Percentiles rank a stretch among this genome's conserved stretches.
Evolutionary conservation across 2,329 filamentous ascomycete genomes (phyloP).

Genomic region (Cladobotryum mycophilum): DNA sequence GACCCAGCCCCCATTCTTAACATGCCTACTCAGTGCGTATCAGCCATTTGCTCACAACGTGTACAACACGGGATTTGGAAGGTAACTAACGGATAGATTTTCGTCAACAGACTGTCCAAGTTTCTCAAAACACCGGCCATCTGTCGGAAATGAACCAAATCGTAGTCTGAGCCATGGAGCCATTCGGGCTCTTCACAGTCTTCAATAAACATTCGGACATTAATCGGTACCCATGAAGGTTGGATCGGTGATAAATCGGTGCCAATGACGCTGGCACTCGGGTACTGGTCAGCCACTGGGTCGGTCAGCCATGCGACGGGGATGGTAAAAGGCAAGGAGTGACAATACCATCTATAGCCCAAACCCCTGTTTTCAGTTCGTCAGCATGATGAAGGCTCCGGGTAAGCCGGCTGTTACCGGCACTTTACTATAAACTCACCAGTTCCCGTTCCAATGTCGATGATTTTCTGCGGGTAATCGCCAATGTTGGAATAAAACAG

Average conservation of each 20-base stretch:
- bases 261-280: constrained; percentile 34
- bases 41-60: background rate
- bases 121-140: constrained; percentile 48
- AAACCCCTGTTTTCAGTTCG: constrained; percentile 31
- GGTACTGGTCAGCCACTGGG: constrained; percentile 35
- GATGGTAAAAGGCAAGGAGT: background rate
- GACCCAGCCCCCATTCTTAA: constrained; percentile 44
- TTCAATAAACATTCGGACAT: constrained; percentile 57
- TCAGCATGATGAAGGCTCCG: constrained; percentile 2
- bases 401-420: background rate
- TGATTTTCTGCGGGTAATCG: constrained; percentile 34
- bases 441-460: constrained; percentile 45
- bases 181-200: constrained; percentile 54
- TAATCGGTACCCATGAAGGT: constrained; percentile 47
- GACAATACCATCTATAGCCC: constrained; percentile 43
- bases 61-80: background rate
- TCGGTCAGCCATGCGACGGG: constrained; percentile 2
- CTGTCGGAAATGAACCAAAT: constrained; percentile 48
- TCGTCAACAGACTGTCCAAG: constrained; percentile 39
- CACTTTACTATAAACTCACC: constrained; percentile 23
- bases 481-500: constrained; percentile 36
- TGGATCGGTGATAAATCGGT: constrained; percentile 42
- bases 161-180: constrained; percentile 46
- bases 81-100: constrained; percentile 27
- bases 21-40: constrained; percentile 25